A percentile compares a stretch with the other conserved stretches of the same genome.
Evolutionary conservation across 768 basidiomycete species (phyloP).

Genomic region (Auricularia heimuer): DNA sequence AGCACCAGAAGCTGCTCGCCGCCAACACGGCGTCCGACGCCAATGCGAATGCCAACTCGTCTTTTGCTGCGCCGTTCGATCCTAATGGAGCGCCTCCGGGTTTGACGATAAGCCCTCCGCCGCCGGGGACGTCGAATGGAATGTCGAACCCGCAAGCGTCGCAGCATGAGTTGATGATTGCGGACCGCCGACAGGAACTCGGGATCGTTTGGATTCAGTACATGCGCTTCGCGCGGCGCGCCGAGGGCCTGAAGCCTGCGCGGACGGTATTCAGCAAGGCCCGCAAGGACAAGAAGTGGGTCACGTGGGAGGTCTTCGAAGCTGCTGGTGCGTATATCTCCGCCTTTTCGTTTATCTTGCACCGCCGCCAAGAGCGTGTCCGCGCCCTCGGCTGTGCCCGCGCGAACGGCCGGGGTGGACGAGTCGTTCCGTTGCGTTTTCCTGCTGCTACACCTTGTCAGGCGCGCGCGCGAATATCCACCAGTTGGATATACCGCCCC

Average conservation of each 20-base stretch:
- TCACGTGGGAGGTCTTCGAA: slow-evolving; percentile 89
- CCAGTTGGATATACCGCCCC: background rate
- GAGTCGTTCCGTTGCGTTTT: background rate
- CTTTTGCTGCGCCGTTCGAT: slow-evolving; percentile 27
- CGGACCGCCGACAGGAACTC: slow-evolving; percentile 57
- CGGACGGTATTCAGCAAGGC: slow-evolving; percentile 74
- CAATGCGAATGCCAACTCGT: slow-evolving; percentile 21
- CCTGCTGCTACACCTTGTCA: background rate
- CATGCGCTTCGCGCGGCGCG: slow-evolving; percentile 83
- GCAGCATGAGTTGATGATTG: slow-evolving; percentile 33
- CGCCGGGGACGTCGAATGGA: slow-evolving; percentile 8
- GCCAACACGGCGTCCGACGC: slow-evolving; percentile 3
- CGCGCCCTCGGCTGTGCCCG: background rate
- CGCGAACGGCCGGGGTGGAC: background rate
- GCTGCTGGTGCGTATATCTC: slow-evolving; percentile 56
- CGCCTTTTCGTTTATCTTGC: background rate
- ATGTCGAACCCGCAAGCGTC: slow-evolving; percentile 17
- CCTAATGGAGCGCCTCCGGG: slow-evolving; percentile 22
- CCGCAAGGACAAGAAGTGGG: slow-evolving; percentile 55
- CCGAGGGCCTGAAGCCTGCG: slow-evolving; percentile 77
- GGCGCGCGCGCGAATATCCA: background rate
- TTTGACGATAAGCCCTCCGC: slow-evolving; percentile 7
- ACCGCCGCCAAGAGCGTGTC: background rate
- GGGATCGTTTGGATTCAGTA: slow-evolving; percentile 72
- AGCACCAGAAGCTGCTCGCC: slow-evolving; percentile 14